phyloP scores from a whole-genome alignment of 2,329 filamentous ascomycete genomes.

The Claviceps digitariae region DNA sequence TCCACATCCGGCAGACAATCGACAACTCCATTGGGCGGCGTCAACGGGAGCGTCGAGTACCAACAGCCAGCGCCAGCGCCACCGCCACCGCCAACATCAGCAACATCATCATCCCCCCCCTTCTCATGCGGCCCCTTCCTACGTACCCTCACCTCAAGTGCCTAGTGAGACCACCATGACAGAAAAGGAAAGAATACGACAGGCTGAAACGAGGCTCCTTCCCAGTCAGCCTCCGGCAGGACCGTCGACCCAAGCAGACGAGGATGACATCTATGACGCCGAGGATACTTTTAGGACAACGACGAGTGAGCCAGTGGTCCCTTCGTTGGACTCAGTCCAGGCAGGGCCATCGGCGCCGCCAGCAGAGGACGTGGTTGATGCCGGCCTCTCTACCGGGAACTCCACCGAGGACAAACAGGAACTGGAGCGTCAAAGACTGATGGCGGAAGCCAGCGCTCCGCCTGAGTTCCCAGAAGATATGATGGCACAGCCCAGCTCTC shows the following conservation, averaged over 20 bases:
- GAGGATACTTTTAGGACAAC: slow-evolving; percentile 23
- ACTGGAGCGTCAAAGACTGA: slow-evolving; percentile 51
- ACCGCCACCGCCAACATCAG: neutral
- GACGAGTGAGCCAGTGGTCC: slow-evolving; percentile 6
- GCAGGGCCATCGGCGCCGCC: slow-evolving; percentile 30
- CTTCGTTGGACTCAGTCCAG: slow-evolving; percentile 6
- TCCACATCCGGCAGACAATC: slow-evolving; percentile 8
- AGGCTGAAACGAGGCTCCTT: slow-evolving; percentile 64
- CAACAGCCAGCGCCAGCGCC: slow-evolving; percentile 10
- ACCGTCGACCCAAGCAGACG: slow-evolving; percentile 26
- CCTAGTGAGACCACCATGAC: slow-evolving; percentile 48
- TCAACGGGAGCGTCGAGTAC: neutral
- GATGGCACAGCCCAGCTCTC: slow-evolving; percentile 15
- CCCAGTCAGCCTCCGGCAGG: slow-evolving; percentile 55
- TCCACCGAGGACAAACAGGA: slow-evolving; percentile 60
- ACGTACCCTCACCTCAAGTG: slow-evolving; percentile 47
- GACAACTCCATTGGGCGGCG: neutral
- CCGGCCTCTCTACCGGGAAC: slow-evolving; percentile 17
- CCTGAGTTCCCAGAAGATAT: slow-evolving; percentile 42
- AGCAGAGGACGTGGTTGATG: slow-evolving; percentile 27
- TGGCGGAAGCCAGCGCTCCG: slow-evolving; percentile 51
- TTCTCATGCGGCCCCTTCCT: slow-evolving; percentile 25
- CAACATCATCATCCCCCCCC: neutral
- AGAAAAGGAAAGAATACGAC: slow-evolving; percentile 70
- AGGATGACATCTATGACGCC: slow-evolving; percentile 39